These are phyloP conservation scores for Fusarium pseudoanthophilum DNA, from an alignment of 2,329 filamentous ascomycete species.

Conservation along the genomic window DNA sequence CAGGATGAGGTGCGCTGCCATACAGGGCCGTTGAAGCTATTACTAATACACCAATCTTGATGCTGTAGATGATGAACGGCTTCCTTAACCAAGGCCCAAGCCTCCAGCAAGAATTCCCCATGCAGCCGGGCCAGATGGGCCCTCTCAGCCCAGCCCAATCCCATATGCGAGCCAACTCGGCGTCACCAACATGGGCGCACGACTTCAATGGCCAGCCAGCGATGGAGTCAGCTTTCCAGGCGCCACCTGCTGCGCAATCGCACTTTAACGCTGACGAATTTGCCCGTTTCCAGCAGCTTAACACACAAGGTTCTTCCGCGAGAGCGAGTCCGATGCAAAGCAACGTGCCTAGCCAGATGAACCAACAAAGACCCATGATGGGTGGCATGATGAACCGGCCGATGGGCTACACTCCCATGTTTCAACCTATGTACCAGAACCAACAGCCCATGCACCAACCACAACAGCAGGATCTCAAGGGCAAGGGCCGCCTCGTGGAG, in stretches of 20 bases:
- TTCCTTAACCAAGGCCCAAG: conserved; percentile 84
- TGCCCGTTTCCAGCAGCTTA: conserved; percentile 83
- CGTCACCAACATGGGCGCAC: conserved; percentile 65
- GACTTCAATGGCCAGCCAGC: conserved; percentile 68
- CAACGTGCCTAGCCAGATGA: conserved; percentile 58
- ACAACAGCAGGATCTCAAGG: conserved; percentile 68
- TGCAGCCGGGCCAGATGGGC: conserved; percentile 58
- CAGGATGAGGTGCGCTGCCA: conserved; percentile 74
- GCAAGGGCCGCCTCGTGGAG: conserved; percentile 94
- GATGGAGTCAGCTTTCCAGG: conserved; percentile 78
- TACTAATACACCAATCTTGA: conserved; percentile 44
- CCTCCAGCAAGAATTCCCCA: conserved; percentile 65
- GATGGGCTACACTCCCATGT: conserved; percentile 67
- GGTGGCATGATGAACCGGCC: conserved; percentile 62
- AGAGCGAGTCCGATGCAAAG: conserved; percentile 70
- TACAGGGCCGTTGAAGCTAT: conserved; percentile 30
- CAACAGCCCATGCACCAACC: conserved; percentile 57
- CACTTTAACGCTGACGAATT: conserved; percentile 88
- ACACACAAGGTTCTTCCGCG: conserved; percentile 63
- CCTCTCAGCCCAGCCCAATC: conserved; percentile 62
- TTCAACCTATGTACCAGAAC: conserved; percentile 59
- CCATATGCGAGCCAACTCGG: conserved; percentile 64
- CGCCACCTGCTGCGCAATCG: conserved; percentile 62
- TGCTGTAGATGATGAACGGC: conserved; percentile 84
- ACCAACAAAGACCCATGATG: conserved; percentile 72